phyloP scores from a whole-genome alignment of 148 eudicot species.

The Agrostemma githago region DNA sequence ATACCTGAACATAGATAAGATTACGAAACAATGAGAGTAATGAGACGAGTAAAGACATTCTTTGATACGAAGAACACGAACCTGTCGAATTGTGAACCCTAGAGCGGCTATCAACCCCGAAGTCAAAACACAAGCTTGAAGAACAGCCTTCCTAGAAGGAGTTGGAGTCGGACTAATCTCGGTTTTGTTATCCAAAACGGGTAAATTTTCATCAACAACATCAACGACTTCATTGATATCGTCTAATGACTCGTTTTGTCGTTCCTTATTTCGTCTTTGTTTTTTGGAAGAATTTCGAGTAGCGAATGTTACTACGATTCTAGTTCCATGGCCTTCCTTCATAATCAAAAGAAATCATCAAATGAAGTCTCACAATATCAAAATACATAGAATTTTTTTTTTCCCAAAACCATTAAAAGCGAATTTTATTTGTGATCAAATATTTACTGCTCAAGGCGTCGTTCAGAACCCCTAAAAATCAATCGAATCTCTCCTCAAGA shows the following conservation, averaged over 20 bases:
- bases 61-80: constrained; percentile 25
- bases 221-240: constrained; percentile 31
- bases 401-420: too few relatives aligned
- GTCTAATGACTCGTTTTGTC: constrained; percentile 28
- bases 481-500: too few relatives aligned
- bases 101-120: constrained; percentile 70
- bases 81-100: constrained; percentile 72
- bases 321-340: constrained; percentile 32
- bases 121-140: constrained; percentile 75
- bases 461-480: too few relatives aligned
- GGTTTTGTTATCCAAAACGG: constrained; percentile 25
- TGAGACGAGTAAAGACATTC: too few relatives aligned
- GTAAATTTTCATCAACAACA: constrained; percentile 15
- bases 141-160: constrained; percentile 66
- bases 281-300: constrained; percentile 52
- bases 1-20: constrained; percentile 54
- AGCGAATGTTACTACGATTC: constrained; percentile 46
- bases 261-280: constrained; percentile 39
- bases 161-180: constrained; percentile 21
- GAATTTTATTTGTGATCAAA: too few relatives aligned
- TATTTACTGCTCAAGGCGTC: too few relatives aligned
- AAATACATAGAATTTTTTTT: too few relatives aligned
- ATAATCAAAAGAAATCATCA: constrained; percentile 9
- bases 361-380: too few relatives aligned
- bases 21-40: not conserved